Conservation (phyloP, 768 basidiomycete species). For the Leccinum disarticulatum region DNA sequence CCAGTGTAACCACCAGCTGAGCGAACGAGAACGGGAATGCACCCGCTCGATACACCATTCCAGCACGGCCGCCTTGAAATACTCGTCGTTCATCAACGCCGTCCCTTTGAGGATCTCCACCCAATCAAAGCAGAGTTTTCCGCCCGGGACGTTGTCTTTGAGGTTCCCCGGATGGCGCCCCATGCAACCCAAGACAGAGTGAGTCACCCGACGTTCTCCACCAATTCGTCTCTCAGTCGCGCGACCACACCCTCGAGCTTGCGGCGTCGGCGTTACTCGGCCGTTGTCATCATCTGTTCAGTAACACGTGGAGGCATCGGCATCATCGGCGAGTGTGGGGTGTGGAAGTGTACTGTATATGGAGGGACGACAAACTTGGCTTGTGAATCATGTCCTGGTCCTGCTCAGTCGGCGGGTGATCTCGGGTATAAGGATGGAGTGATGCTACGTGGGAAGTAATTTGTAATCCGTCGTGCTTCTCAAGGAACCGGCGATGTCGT, state of each 20-base stretch:
- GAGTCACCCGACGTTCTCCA: not conserved
- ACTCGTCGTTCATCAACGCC: not conserved
- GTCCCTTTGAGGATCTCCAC: not conserved
- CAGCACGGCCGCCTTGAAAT: not conserved
- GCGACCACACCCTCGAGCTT: no score
- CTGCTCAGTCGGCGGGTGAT: no score
- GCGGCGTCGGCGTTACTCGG: no score
- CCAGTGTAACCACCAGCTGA: no score
- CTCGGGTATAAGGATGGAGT: no score
- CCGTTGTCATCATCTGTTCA: no score
- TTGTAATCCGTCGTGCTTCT: not conserved
- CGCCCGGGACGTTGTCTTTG: not conserved
- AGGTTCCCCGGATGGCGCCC: not conserved
- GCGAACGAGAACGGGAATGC: not conserved
- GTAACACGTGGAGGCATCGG: no score
- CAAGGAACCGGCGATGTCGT: constrained; percentile 54
- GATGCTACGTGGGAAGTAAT: not conserved
- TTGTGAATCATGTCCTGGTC: no score
- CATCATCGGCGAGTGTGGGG: no score
- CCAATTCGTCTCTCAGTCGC: no score
- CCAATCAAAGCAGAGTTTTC: not conserved
- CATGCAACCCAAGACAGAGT: not conserved
- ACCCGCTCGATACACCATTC: not conserved
- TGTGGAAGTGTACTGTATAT: no score
- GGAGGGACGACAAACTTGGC: no score